Evolutionary conservation across 495 filamentous ascomycete genomes (phyloP).

Genomic region (Aspergillus hancockii): DNA sequence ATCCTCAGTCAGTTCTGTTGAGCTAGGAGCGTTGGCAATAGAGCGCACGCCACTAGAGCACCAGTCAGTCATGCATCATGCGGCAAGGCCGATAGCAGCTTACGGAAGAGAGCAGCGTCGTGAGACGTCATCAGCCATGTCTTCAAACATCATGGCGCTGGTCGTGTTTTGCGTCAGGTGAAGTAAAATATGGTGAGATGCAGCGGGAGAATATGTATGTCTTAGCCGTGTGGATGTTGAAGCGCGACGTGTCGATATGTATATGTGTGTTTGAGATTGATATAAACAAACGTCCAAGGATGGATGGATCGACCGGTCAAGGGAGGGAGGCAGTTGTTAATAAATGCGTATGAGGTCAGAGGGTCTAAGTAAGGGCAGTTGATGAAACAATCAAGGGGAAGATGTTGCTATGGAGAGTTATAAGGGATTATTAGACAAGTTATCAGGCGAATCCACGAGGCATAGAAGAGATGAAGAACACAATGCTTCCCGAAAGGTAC

Average conservation of each 20-base stretch:
- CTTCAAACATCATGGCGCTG: slow-evolving; percentile 33
- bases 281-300: slow-evolving; percentile 7
- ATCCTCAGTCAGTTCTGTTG: slow-evolving; percentile 33
- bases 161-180: slow-evolving; percentile 1
- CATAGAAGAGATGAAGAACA: slow-evolving; percentile 14
- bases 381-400: slow-evolving; percentile 20
- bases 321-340: slow-evolving; percentile 6
- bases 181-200: slow-evolving; percentile 3
- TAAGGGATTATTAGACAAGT: slow-evolving; percentile 4
- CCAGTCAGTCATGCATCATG: slow-evolving; percentile 17
- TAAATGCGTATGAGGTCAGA: slow-evolving; percentile 6
- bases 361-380: slow-evolving; percentile 7
- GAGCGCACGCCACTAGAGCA: slow-evolving; percentile 21
- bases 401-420: slow-evolving; percentile 13
- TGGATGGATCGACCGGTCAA: slow-evolving; percentile 5
- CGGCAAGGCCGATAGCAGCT: slow-evolving; percentile 17
- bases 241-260: slow-evolving; percentile 7
- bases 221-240: slow-evolving; percentile 1
- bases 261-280: slow-evolving; percentile 13
- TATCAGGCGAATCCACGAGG: slow-evolving; percentile 22
- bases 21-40: slow-evolving; percentile 18
- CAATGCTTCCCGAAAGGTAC: slow-evolving; percentile 16
- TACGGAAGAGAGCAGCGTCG: slow-evolving; percentile 47
- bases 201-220: slow-evolving; percentile 20
- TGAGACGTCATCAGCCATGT: slow-evolving; percentile 34